Percentiles rank a stretch among this genome's conserved stretches.
phyloP scores from a whole-genome alignment of 192 early-diverging fungal genomes.

The Rhizophagus prolifer region DNA sequence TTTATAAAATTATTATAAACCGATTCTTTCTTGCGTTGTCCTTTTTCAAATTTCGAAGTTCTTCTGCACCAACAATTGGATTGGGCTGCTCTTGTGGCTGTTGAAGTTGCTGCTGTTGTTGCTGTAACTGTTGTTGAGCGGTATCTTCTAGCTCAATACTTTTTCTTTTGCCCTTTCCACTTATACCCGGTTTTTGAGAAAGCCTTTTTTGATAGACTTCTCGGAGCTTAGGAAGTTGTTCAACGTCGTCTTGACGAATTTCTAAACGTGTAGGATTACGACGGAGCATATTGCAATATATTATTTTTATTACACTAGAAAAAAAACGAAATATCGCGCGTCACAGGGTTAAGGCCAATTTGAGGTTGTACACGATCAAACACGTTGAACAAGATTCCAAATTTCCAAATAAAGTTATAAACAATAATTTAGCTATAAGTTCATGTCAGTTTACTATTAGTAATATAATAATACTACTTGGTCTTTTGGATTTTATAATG shows the following conservation, averaged over 20 bases:
- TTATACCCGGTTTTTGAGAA: slow-evolving; percentile 1
- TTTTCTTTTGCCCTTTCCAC: slow-evolving; percentile 24
- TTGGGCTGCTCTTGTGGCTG: neutral
- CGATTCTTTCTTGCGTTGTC: neutral
- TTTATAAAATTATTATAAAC: neutral
- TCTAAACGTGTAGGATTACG: slow-evolving; percentile 23
- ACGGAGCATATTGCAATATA: slow-evolving; percentile 13
- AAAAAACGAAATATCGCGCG: neutral
- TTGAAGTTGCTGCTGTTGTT: neutral
- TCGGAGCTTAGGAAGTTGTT: slow-evolving; percentile 2
- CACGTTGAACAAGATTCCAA: no score
- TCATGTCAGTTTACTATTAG: no score
- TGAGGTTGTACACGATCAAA: no score
- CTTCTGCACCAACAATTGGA: neutral
- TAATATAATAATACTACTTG: no score
- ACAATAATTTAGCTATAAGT: no score
- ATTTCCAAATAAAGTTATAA: no score
- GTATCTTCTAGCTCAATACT: slow-evolving; percentile 1
- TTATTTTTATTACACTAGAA: neutral
- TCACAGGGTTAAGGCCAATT: no score
- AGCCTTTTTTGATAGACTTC: slow-evolving; percentile 10
- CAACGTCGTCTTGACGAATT: slow-evolving; percentile 20
- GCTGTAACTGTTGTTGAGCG: neutral
- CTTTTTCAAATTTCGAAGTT: slow-evolving; percentile 11
- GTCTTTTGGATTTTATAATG: neutral